Evolutionary conservation across 345 rosid genomes (phyloP), one percentile per base, ranked within the genome.

Genomic region (Eutrema japonicum): DNA sequence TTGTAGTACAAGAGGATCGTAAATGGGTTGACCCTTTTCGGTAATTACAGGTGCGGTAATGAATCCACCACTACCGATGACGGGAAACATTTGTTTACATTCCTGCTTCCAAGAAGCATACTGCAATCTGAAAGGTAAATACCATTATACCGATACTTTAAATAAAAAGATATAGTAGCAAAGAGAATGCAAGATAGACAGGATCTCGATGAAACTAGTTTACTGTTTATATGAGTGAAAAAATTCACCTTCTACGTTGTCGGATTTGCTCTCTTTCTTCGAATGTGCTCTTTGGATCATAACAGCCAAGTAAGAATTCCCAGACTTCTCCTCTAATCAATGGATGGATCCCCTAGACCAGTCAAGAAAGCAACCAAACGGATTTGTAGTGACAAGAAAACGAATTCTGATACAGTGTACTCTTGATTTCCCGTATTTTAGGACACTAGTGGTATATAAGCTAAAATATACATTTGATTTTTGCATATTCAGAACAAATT

Each of bases 271-370:
- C 96, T 78, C 99, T 86, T 76, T 96, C 98, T 5, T 85, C 94
- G 41, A 85, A 96, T 55, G 98, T 85, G 70, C 99, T 96, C 78
- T 70, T 85, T 71, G 97, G 89, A 73, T 88, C 95, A 90, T 81
- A 96, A 82, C 99, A 96, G 26, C 92, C 93, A 60, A 96, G 97
- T 40, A 96, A 79, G 78, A 96, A 90, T 72, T 96, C 99, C 99
- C 98, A 96, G 13, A 96, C 99, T 88, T 96, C 99, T 74, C 96
- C 99, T 88, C 99, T 90, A 72, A 96, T 96, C 32, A 90, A 77
- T 73, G 99, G 99, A 87, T 96, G 98, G 60, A 96, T 80, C 61
- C 97, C 98, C 99, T 96, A 70, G 14, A 64, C 22, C 50, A 57
- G 30, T 41, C 61, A 69, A 68, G 65, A 70, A 67, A 10, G 49